Evolutionary conservation across 164 flowering plant species (phyloP).

Genomic region (Tetracentron sinense): DNA sequence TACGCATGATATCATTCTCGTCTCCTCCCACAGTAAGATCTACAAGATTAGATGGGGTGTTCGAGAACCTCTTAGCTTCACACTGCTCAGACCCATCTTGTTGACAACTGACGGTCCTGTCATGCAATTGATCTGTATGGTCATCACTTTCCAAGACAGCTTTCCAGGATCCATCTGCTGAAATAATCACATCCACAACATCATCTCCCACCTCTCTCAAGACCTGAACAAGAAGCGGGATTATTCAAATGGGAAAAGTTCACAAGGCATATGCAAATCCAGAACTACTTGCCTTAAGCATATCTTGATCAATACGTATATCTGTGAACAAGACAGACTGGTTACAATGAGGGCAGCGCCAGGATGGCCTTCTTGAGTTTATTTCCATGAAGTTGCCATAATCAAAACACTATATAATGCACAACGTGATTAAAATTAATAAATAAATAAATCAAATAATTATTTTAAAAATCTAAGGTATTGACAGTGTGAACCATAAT

Average conservation of each 20-base stretch:
- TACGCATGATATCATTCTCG: constrained; percentile 21
- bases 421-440: no score
- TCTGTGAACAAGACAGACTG: constrained; percentile 57
- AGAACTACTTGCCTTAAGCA: constrained; percentile 54
- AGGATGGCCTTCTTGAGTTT: constrained; percentile 67
- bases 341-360: constrained; percentile 96
- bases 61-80: constrained; percentile 15
- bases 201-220: constrained; percentile 57
- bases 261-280: not conserved
- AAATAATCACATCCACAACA: constrained; percentile 54
- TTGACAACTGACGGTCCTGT: constrained; percentile 6
- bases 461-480: not conserved
- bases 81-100: constrained; percentile 27
- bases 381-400: constrained; percentile 59
- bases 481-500: no score
- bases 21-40: constrained; percentile 58
- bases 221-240: constrained; percentile 35
- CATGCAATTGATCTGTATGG: constrained; percentile 19
- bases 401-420: constrained; percentile 67
- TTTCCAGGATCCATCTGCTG: constrained; percentile 80
- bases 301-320: constrained; percentile 62
- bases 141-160: constrained; percentile 34
- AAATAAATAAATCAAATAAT: no score
- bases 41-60: constrained; percentile 23
- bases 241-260: constrained; percentile 1